A percentile compares a stretch with the other conserved stretches of the same genome.
Conservation (phyloP, 1,284 basidiomycete species). For the Boletus smithii region DNA sequence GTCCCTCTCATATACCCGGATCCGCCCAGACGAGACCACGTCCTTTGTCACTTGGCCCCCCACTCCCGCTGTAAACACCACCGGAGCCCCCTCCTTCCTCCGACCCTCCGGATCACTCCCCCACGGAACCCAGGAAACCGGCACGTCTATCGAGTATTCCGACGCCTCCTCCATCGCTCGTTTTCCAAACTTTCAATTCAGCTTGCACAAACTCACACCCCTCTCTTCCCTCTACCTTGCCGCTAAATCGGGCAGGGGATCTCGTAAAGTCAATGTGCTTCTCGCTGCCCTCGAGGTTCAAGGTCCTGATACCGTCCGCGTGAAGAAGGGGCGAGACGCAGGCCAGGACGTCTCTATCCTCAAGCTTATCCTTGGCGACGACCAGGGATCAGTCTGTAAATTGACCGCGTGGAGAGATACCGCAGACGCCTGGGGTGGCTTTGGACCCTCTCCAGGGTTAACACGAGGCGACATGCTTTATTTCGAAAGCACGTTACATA, state of each 20-base stretch:
- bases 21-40: constrained; percentile 41
- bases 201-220: constrained; percentile 50
- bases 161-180: constrained; percentile 61
- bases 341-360: constrained; percentile 64
- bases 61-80: constrained; percentile 33
- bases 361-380: constrained; percentile 66
- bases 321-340: constrained; percentile 63
- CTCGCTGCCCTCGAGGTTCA: constrained; percentile 69
- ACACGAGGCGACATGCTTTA: constrained; percentile 68
- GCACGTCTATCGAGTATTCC: constrained; percentile 48
- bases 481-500: constrained; percentile 60
- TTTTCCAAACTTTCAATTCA: constrained; percentile 68
- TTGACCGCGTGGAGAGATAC: constrained; percentile 72
- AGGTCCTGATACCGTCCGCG: constrained; percentile 60
- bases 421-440: constrained; percentile 67
- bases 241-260: constrained; percentile 27
- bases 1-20: constrained; percentile 15
- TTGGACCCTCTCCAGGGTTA: constrained; percentile 36
- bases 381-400: constrained; percentile 60
- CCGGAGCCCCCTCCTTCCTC: constrained; percentile 30
- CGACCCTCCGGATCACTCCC: constrained; percentile 32
- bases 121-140: constrained; percentile 41
- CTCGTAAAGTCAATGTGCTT: constrained; percentile 52
- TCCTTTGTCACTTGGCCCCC: constrained; percentile 53
- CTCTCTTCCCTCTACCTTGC: constrained; percentile 38